A percentile compares a stretch with the other conserved stretches of the same genome.
phyloP scores from a whole-genome alignment of 23 red algal genomes.

The Pyropia haitanensis region DNA sequence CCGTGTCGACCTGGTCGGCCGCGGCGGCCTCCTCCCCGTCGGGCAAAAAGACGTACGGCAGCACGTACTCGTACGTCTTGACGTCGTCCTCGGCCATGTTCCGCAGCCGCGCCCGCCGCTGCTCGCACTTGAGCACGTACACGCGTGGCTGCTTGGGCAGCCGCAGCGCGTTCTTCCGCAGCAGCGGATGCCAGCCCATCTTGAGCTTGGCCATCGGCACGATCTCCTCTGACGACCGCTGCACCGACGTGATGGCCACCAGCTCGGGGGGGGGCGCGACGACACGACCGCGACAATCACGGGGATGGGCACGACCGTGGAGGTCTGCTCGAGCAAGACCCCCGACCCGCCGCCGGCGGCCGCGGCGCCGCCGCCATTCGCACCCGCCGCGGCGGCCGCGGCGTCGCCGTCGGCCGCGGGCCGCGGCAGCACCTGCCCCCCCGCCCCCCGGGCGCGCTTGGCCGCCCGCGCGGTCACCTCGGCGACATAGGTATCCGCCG shows the following conservation, averaged over 20 bases:
- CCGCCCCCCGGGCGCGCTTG: too few relatives aligned
- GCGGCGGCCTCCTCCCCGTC: conserved; percentile 46
- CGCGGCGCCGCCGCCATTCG: too few relatives aligned
- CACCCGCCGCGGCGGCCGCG: too few relatives aligned
- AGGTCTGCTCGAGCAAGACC: background rate
- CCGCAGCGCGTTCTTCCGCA: conserved; percentile 6
- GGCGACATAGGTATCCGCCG: too few relatives aligned
- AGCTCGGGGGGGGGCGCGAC: conserved; percentile 42
- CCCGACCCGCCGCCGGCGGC: too few relatives aligned
- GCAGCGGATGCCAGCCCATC: conserved; percentile 81
- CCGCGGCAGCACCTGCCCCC: too few relatives aligned
- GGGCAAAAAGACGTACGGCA: conserved; percentile 80
- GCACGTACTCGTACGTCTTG: conserved; percentile 89
- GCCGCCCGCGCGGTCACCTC: too few relatives aligned
- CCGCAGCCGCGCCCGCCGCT: conserved; percentile 58
- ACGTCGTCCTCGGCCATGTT: conserved; percentile 62
- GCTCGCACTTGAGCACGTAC: conserved; percentile 76
- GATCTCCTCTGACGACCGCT: conserved; percentile 85
- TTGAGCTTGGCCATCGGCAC: conserved; percentile 75
- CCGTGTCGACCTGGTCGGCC: conserved; percentile 32
- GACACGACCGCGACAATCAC: conserved; percentile 77
- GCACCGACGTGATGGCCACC: conserved; percentile 92
- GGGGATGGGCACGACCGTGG: conserved; percentile 68
- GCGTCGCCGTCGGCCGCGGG: too few relatives aligned
- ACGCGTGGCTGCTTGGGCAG: conserved; percentile 11